phyloP scores from a whole-genome alignment of 2,329 filamentous ascomycete genomes.

The Didymella arachidicola region DNA sequence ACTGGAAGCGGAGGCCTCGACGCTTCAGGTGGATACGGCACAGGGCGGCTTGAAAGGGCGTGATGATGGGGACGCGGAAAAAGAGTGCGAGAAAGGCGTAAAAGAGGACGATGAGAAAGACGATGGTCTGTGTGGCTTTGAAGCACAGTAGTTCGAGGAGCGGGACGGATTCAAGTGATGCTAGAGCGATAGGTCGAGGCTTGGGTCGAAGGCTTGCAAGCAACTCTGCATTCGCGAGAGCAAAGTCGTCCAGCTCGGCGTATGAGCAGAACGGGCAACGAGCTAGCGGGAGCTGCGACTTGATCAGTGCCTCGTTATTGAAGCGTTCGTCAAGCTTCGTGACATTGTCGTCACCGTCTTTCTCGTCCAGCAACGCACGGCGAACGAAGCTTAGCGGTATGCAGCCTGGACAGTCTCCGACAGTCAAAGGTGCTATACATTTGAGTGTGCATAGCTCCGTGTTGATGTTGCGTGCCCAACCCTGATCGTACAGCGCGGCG shows the following conservation, averaged over 20 bases:
- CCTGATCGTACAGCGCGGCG: constrained; percentile 92
- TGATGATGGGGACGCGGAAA: constrained; percentile 37
- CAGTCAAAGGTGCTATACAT: constrained; percentile 78
- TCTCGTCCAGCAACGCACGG: constrained; percentile 74
- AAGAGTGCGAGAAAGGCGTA: constrained; percentile 32
- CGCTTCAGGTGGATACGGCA: constrained; percentile 72
- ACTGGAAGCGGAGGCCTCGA: constrained; percentile 79
- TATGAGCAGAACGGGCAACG: constrained; percentile 92
- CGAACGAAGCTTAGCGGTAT: constrained; percentile 74
- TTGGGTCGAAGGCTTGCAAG: constrained; percentile 37
- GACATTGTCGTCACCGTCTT: constrained; percentile 74
- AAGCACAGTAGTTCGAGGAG: constrained; percentile 44
- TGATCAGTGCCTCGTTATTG: constrained; percentile 76
- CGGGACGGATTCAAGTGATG: constrained; percentile 39
- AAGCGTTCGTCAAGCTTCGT: constrained; percentile 80
- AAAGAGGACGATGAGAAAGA: constrained; percentile 62
- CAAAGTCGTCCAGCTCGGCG: constrained; percentile 76
- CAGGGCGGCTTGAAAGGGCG: constrained; percentile 66
- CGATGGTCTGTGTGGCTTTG: constrained; percentile 58
- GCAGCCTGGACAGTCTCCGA: constrained; percentile 70
- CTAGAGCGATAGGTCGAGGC: constrained; percentile 42
- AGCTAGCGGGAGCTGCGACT: constrained; percentile 76
- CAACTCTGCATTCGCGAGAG: constrained; percentile 36
- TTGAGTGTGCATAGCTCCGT: constrained; percentile 74
- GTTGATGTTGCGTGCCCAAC: constrained; percentile 84